Evolutionary conservation across 805 yeast genomes (phyloP), one percentile per base, ranked within the genome.

Genomic region (Wickerhamiella occidentalis): DNA sequence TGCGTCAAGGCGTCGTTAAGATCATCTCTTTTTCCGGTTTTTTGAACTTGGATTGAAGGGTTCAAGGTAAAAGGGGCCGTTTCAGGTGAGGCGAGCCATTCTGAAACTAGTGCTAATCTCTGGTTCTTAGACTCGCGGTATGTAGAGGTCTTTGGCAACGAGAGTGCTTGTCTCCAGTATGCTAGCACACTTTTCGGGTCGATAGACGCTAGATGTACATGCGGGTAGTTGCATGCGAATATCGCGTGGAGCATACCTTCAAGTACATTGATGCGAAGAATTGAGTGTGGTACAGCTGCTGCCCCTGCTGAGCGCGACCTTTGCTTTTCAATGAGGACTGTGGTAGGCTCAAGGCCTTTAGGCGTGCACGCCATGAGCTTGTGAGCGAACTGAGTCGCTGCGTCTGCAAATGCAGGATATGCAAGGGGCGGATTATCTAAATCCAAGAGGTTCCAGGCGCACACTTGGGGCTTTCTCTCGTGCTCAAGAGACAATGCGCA

Each of bases 1-100:
- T 81, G 85, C 13, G 80, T 63, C n/a, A 80, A 64, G 0, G 81
- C 70, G 59, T 81, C 88, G 7, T 79, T 74, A 49, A 80, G 64
- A 59, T 81, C 88, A 59, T 81, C 88, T 40, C 75, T 80, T 18
- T 60, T 62, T 9, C 38, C 35, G 4, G 22, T 19, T 3, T 41
- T 23, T 17, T 23, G 30, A 1, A 22, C 46, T 6, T 23, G 30
- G 1, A 25, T 26, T n/a, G 48, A 13, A 4, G 19, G 23, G 7
- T 17, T 48, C 17, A 55, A 37, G 3, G 13, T 38, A 6, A 58
- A 42, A 1, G 56, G 57, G 13, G 53, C 43, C 4, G 15, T n/a
- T 2, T 38, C 33, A n/a, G 50, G 46, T 45, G 19, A 22, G 6
- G 29, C 44, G 4, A 53, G 48, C 61, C 63, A 60, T 11, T 28